A percentile compares a stretch with the other conserved stretches of the same genome.
Evolutionary conservation across 148 eudicot species (phyloP).

Genomic region (Cornus suecica): DNA sequence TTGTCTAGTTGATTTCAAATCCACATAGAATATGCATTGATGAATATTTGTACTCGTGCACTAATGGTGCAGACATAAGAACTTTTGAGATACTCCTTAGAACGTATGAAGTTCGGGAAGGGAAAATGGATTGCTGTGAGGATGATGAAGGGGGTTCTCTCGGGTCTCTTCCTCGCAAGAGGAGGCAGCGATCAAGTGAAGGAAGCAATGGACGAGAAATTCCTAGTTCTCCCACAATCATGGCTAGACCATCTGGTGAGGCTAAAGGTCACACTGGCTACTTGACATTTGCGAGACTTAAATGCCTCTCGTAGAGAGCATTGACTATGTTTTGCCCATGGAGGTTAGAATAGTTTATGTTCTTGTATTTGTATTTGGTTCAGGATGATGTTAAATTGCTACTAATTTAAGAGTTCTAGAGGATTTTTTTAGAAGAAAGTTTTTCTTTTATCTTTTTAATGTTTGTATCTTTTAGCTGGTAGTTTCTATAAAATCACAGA

Average conservation of each 20-base stretch:
- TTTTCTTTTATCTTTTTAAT: no score
- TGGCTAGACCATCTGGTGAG: constrained; percentile 71
- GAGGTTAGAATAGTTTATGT: neutral
- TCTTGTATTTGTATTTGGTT: neutral
- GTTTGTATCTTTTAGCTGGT: neutral
- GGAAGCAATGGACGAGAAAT: constrained; percentile 37
- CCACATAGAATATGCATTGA: neutral
- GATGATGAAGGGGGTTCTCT: constrained; percentile 34
- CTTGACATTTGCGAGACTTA: constrained; percentile 84
- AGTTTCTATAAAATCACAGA: neutral
- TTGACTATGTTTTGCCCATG: neutral
- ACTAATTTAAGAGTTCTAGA: no score
- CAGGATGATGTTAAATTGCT: no score
- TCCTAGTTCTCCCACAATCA: constrained; percentile 37
- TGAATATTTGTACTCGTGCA: constrained; percentile 4
- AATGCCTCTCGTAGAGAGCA: constrained; percentile 26
- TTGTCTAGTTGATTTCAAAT: neutral
- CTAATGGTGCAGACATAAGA: constrained; percentile 59
- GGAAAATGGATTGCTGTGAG: constrained; percentile 30
- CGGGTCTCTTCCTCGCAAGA: constrained; percentile 54
- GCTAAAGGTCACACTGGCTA: constrained; percentile 93
- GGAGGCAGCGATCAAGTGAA: constrained; percentile 54
- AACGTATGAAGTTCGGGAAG: constrained; percentile 72
- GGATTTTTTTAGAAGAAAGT: neutral
- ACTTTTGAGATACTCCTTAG: constrained; percentile 90